Conservation (phyloP, 495 filamentous ascomycete species). For the Baudoinia panamericana region DNA sequence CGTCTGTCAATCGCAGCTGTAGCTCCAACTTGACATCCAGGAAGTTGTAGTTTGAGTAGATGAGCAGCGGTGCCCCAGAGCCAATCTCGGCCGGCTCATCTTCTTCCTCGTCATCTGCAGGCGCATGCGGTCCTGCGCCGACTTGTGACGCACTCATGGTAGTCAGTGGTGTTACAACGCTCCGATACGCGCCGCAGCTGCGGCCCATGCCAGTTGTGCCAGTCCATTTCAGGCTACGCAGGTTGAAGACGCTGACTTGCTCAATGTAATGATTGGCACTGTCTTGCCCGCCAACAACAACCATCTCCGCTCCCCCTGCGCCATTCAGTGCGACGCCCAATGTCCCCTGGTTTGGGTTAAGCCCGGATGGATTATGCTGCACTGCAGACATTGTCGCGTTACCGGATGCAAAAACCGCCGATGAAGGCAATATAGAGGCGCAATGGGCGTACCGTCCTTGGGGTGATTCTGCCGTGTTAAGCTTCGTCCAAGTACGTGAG, state of each 20-base stretch:
- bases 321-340: conserved; percentile 83
- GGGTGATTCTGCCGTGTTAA: conserved; percentile 58
- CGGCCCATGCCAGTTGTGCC: conserved; percentile 70
- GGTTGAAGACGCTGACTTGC: conserved; percentile 94
- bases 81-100: conserved; percentile 30
- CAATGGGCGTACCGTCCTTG: conserved; percentile 96
- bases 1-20: conserved; percentile 74
- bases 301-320: conserved; percentile 87
- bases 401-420: conserved; percentile 69
- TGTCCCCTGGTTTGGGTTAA: conserved; percentile 68
- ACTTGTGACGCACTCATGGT: conserved; percentile 57
- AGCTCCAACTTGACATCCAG: conserved; percentile 90
- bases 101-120: conserved; percentile 32
- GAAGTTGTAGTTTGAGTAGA: conserved; percentile 99
- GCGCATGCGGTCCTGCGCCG: conserved; percentile 37
- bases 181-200: conserved; percentile 90
- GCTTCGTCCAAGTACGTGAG: conserved; percentile 69
- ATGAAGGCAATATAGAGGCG: conserved; percentile 80
- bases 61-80: conserved; percentile 73
- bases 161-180: conserved; percentile 76
- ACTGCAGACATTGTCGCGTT: conserved; percentile 73
- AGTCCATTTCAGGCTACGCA: conserved; percentile 92
- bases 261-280: conserved; percentile 98
- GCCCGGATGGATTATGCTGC: conserved; percentile 70
- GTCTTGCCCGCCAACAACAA: conserved; percentile 92